Evolutionary conservation across 2,329 filamentous ascomycete genomes (phyloP).

Genomic region (Fusarium nelsonii): DNA sequence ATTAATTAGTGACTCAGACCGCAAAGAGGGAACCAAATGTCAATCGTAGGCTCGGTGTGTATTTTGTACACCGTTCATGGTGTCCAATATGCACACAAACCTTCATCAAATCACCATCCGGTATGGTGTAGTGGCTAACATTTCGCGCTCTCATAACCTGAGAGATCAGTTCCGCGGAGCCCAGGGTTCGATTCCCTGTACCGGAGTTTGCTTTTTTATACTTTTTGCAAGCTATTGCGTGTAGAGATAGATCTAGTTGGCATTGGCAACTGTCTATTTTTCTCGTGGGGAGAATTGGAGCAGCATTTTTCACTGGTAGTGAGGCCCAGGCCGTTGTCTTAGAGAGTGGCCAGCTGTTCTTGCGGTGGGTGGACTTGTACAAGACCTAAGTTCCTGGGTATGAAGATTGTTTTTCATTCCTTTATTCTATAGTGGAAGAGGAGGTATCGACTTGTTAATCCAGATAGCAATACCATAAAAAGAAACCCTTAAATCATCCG

Average conservation of each 20-base stretch:
- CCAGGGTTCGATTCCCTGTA: slow-evolving; percentile 49
- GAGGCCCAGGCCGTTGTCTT: background rate
- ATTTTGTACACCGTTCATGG: too few species aligned
- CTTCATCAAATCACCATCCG: slow-evolving; percentile 25
- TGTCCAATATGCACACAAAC: too few species aligned
- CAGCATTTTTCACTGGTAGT: background rate
- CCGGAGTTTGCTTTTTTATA: slow-evolving; percentile 22
- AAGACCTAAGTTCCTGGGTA: too few species aligned
- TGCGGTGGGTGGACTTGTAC: too few species aligned
- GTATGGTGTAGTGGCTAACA: slow-evolving; percentile 54
- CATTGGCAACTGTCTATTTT: too few species aligned
- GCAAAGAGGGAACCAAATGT: too few species aligned
- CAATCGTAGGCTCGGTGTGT: too few species aligned
- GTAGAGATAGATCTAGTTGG: too few species aligned
- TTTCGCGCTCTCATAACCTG: slow-evolving; percentile 51
- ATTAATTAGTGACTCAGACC: slow-evolving; percentile 6
- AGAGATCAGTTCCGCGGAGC: slow-evolving; percentile 45
- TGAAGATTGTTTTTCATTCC: background rate
- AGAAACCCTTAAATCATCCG: background rate
- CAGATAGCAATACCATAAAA: background rate
- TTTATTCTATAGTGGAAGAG: background rate
- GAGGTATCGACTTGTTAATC: background rate
- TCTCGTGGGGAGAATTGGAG: too few species aligned
- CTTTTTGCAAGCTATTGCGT: background rate
- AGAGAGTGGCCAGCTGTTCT: too few species aligned